Conservation (phyloP, 257 asterid genomes). For the Forsythia viridissima region DNA sequence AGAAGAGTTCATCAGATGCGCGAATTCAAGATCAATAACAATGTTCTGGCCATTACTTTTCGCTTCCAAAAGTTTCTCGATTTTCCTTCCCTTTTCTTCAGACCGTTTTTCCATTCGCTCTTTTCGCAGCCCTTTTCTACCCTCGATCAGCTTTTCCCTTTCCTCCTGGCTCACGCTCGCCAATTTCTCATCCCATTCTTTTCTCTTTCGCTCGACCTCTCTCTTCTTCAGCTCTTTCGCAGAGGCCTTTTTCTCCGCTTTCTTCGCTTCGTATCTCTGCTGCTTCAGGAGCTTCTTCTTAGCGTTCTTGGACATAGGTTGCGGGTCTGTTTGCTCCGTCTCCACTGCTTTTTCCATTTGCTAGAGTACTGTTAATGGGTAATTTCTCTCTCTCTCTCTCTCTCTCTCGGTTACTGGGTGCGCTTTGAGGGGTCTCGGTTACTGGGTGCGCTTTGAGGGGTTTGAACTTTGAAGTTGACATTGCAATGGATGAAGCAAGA, state of each 20-base stretch:
- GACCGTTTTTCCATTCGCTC: conserved; percentile 70
- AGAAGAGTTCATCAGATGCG: conserved; percentile 66
- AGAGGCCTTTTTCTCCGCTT: conserved; percentile 78
- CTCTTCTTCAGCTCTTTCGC: conserved; percentile 66
- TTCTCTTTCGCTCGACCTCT: conserved; percentile 78
- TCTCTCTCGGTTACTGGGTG: background rate
- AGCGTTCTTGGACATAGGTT: conserved; percentile 70
- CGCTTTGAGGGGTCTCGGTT: too few species aligned
- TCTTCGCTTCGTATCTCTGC: conserved; percentile 73
- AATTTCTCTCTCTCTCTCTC: background rate
- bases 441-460: background rate
- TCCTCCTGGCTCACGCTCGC: conserved; percentile 58
- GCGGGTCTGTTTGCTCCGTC: conserved; percentile 1
- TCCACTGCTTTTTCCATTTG: background rate
- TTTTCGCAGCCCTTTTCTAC: conserved; percentile 51
- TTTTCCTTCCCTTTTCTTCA: conserved; percentile 61
- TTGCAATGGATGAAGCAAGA: background rate
- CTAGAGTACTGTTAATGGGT: background rate
- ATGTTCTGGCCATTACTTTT: conserved; percentile 67
- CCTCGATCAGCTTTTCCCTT: conserved; percentile 59
- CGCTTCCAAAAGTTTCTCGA: conserved; percentile 62
- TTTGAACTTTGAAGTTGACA: background rate
- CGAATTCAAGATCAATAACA: conserved; percentile 83
- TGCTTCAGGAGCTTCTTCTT: conserved; percentile 79
- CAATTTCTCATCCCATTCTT: conserved; percentile 79